A percentile compares a stretch with the other conserved stretches of the same genome.
Evolutionary conservation across 352 stramenopile species (phyloP).

Genomic region (Phytophthora colocasiae): DNA sequence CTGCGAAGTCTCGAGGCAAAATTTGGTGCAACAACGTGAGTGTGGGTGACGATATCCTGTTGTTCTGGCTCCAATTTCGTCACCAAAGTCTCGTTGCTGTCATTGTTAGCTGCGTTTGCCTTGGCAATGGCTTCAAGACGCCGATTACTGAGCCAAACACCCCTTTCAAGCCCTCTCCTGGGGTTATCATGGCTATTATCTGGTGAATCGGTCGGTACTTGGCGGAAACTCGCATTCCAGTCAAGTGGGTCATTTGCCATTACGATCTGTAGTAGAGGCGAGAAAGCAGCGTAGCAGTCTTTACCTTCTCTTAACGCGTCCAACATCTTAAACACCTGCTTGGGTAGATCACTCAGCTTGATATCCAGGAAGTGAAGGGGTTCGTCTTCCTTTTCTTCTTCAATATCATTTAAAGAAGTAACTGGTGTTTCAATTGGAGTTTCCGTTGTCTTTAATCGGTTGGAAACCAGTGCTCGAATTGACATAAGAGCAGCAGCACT

Average conservation of each 20-base stretch:
- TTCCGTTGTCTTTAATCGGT: background rate
- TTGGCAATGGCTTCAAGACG: constrained; percentile 11
- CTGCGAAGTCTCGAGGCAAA: constrained; percentile 27
- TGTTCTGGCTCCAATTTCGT: too few relatives aligned
- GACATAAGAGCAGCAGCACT: background rate
- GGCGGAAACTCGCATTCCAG: constrained; percentile 37
- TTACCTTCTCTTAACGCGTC: constrained; percentile 29
- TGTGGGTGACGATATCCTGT: too few relatives aligned
- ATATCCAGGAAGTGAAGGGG: background rate
- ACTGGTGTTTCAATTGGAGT: too few relatives aligned
- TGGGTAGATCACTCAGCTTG: constrained; percentile 9
- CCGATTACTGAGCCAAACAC: constrained; percentile 20
- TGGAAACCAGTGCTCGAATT: too few relatives aligned
- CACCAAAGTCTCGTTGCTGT: too few relatives aligned
- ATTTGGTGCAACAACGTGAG: too few relatives aligned
- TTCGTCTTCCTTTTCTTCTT: background rate
- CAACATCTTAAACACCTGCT: constrained; percentile 36
- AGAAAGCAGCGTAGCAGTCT: constrained; percentile 54
- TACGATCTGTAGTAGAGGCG: constrained; percentile 46
- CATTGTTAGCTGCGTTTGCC: background rate
- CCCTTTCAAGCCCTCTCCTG: background rate
- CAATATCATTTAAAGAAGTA: background rate
- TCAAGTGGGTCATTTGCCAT: constrained; percentile 42
- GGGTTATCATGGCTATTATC: too few relatives aligned
- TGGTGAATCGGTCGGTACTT: background rate